Percentiles rank a stretch among this genome's conserved stretches.
phyloP scores from a whole-genome alignment of 2,329 filamentous ascomycete species.

The Colletotrichum sp. region DNA sequence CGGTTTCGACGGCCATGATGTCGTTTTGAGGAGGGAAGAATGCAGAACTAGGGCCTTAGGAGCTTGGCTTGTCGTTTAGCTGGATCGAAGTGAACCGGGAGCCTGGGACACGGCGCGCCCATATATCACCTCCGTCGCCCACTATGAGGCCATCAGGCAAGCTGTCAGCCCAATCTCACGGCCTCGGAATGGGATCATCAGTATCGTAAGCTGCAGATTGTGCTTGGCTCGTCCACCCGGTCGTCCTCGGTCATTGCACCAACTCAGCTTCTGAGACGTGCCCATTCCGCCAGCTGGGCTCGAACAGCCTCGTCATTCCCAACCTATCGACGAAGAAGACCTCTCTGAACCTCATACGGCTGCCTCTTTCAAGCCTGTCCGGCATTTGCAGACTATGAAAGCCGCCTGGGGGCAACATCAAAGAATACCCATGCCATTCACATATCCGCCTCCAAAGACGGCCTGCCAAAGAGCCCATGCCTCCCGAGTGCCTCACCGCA shows the following conservation, averaged over 20 bases:
- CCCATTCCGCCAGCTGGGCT: not conserved
- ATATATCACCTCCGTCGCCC: not conserved
- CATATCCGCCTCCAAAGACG: not conserved
- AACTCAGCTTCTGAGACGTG: not conserved
- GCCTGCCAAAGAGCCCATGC: not conserved
- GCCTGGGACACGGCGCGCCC: not conserved
- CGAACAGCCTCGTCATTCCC: not conserved
- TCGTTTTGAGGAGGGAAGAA: rapidly evolving
- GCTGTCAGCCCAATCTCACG: not conserved
- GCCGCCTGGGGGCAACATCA: not conserved
- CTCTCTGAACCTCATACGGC: not conserved
- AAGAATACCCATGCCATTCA: not conserved
- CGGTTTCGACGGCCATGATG: not conserved
- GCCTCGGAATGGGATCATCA: not conserved
- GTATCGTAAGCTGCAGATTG: not conserved
- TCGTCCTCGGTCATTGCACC: not conserved
- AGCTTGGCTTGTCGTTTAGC: not conserved
- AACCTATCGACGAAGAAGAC: not conserved
- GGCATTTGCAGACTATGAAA: not conserved
- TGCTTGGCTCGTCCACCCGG: not conserved
- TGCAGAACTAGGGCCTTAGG: not conserved
- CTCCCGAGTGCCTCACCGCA: not conserved
- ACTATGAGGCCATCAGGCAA: not conserved
- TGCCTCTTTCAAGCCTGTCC: not conserved
- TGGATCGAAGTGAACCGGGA: not conserved